Percentiles rank a stretch among this genome's conserved stretches.
Conservation (phyloP, 768 basidiomycete genomes). For the Suillus paluster region DNA sequence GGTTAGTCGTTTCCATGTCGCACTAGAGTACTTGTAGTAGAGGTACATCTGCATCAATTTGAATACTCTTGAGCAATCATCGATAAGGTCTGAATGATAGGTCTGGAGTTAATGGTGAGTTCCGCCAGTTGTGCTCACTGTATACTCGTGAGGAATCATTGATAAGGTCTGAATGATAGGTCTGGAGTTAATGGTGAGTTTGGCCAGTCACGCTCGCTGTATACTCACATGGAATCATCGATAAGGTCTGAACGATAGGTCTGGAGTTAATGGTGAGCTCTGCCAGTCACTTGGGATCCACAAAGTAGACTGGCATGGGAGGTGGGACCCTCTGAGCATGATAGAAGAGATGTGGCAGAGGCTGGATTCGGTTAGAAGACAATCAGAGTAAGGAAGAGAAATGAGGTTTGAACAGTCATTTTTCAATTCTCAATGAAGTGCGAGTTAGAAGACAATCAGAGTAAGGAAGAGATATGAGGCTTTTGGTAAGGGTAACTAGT, state of each 20-base stretch:
- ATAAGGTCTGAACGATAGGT: conserved; percentile 90
- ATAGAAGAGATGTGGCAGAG: too few relatives aligned
- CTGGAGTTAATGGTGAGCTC: conserved; percentile 94
- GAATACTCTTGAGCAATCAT: conserved; percentile 89
- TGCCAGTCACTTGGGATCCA: conserved; percentile 74
- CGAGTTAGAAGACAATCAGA: neutral
- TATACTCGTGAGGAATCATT: conserved; percentile 83
- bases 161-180: conserved; percentile 93
- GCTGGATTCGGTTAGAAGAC: too few relatives aligned
- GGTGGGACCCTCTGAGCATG: too few relatives aligned
- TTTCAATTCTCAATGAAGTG: too few relatives aligned
- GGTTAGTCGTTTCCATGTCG: conserved; percentile 40
- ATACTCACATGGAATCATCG: conserved; percentile 87
- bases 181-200: conserved; percentile 92
- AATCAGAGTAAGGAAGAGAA: too few relatives aligned
- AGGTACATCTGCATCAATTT: conserved; percentile 31
- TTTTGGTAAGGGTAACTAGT: neutral
- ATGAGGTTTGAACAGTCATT: too few relatives aligned
- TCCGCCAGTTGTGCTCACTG: conserved; percentile 71
- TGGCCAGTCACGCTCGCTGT: conserved; percentile 67
- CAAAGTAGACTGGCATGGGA: conserved; percentile 46
- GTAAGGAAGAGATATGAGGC: neutral
- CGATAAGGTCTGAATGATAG: conserved; percentile 91
- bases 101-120: conserved; percentile 93
- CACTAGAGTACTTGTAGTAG: conserved; percentile 16